A percentile compares a stretch with the other conserved stretches of the same genome.
phyloP scores from a whole-genome alignment of 2,329 filamentous ascomycete genomes.

The Pyrenochaeta sp. region DNA sequence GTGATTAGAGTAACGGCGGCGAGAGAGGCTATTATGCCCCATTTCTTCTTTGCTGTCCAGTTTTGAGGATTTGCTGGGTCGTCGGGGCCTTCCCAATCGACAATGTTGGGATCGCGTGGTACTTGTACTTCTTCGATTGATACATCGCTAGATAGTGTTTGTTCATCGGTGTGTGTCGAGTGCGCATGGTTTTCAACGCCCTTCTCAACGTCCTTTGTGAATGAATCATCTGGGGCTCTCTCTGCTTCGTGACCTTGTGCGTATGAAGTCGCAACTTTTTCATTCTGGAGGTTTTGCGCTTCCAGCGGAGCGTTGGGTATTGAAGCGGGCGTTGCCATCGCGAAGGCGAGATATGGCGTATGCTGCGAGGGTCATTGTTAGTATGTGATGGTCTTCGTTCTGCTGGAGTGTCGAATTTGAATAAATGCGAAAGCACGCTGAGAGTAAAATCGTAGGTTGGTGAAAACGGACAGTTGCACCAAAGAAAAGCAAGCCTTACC shows the following conservation, averaged over 20 bases:
- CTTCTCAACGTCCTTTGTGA: constrained; percentile 39
- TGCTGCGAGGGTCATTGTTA: constrained; percentile 10
- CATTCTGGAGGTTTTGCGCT: constrained; percentile 26
- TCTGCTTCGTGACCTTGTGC: constrained; percentile 41
- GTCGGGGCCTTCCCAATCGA: constrained; percentile 47
- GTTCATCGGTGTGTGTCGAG: constrained; percentile 37
- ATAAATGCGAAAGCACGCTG: neutral
- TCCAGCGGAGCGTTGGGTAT: constrained; percentile 26
- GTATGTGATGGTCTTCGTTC: neutral
- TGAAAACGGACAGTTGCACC: neutral
- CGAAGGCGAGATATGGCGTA: constrained; percentile 5
- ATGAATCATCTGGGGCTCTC: constrained; percentile 14
- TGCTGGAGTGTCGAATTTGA: neutral
- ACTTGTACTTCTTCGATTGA: constrained; percentile 12
- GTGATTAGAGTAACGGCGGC: constrained; percentile 50
- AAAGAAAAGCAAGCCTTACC: constrained; percentile 14
- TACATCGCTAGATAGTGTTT: constrained; percentile 26
- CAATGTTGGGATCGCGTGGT: constrained; percentile 35
- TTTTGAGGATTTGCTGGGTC: constrained; percentile 52
- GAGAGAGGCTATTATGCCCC: constrained; percentile 45
- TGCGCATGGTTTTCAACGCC: constrained; percentile 28
- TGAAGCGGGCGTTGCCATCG: constrained; percentile 35
- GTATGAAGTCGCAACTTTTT: constrained; percentile 33
- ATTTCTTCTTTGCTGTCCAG: constrained; percentile 49
- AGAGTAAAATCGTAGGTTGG: neutral